Base-by-base conservation (phyloP, 2,329 filamentous ascomycete species). In the Fusarium austroafricanum region DNA sequence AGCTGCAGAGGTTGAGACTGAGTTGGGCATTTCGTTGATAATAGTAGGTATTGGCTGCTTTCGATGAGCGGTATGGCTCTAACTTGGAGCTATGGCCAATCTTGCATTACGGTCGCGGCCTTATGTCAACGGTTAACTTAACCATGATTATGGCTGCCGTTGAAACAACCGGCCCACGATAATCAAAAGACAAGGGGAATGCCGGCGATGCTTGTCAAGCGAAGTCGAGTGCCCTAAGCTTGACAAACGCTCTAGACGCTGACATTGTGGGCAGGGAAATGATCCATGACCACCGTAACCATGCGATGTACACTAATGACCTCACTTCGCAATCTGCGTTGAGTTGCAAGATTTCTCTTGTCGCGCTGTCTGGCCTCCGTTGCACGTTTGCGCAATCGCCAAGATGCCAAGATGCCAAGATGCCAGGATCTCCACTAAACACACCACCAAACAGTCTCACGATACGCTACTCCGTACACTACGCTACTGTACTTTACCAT, bases 331-430 rank as follows among this genome's bases (percentile, higher is more conserved):
- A 68, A 58, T 40, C 18, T 28, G 20, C 45, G 35, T 54, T 29
- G 49, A 43, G 35, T 38, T 43, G 61, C 61, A 58, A 61, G 59
- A 55, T 58, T 59, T 64, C 49, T 65, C 50, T 52, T 63, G 40
- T 55, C 58, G 42, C 42, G 43, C 20, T 57, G 33, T 45, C 33
- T 53, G 47, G 39, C 47, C 31, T 40, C 51, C 55, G 28, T 35
- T 62, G 59, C 28, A 29, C 11, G 28, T 29, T 29, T 29, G 28
- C 52, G 39, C 50, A 50, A 35, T 23, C 40, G 66, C 60, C 63
- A 70, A 61, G 55, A 37, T 47, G 71, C 71, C 71, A 73, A 73
- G 71, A 33, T 60, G 52, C 58, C 57, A 71, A n/a, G n/a, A n/a
- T n/a, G n/a, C n/a, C n/a, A n/a, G 65, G 56, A 70, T 57, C 52